These are phyloP conservation scores for Themeda triandra DNA, from an alignment of 176 grass and related monocot species.

Conservation along the genomic window DNA sequence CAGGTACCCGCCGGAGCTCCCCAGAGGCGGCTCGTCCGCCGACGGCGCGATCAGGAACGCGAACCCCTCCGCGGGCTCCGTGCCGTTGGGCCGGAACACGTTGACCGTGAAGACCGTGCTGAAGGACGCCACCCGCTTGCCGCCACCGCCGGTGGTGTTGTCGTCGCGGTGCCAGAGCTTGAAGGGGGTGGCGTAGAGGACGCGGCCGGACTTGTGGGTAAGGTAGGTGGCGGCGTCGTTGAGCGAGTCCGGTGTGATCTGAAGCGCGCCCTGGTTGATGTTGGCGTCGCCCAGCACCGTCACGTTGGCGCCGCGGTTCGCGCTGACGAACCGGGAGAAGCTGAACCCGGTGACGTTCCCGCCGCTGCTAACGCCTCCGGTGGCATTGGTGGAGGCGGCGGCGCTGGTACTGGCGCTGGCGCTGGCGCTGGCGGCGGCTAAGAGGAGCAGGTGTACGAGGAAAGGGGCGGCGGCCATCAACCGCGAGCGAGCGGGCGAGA, in stretches of 20 bases:
- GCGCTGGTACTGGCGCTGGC: not conserved
- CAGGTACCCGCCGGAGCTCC: slow-evolving; percentile 51
- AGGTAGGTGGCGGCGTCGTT: slow-evolving; percentile 38
- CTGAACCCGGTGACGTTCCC: slow-evolving; percentile 5
- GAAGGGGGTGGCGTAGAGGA: slow-evolving; percentile 44
- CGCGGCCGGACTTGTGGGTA: slow-evolving; percentile 60
- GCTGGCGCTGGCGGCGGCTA: not conserved
- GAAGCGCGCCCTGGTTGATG: slow-evolving; percentile 53
- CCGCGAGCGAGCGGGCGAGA: not conserved
- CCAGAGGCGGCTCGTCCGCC: slow-evolving; percentile 19
- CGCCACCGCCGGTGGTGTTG: too few relatives aligned
- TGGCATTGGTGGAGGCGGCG: slow-evolving; percentile 36
- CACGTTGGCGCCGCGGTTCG: not conserved
- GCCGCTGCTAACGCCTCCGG: not conserved
- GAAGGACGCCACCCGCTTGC: slow-evolving; percentile 59
- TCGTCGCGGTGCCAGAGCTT: slow-evolving; percentile 44
- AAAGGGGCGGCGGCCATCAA: slow-evolving; percentile 32
- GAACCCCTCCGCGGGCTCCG: slow-evolving; percentile 63
- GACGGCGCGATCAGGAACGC: slow-evolving; percentile 63
- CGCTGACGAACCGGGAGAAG: slow-evolving; percentile 44
- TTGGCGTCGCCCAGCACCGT: slow-evolving; percentile 33
- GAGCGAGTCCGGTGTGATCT: slow-evolving; percentile 68
- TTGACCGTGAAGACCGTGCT: slow-evolving; percentile 67
- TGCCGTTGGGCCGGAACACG: slow-evolving; percentile 29
- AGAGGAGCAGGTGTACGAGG: slow-evolving; percentile 35